Conservation (phyloP, 306 rosid genomes). For the Pyrus communis region DNA sequence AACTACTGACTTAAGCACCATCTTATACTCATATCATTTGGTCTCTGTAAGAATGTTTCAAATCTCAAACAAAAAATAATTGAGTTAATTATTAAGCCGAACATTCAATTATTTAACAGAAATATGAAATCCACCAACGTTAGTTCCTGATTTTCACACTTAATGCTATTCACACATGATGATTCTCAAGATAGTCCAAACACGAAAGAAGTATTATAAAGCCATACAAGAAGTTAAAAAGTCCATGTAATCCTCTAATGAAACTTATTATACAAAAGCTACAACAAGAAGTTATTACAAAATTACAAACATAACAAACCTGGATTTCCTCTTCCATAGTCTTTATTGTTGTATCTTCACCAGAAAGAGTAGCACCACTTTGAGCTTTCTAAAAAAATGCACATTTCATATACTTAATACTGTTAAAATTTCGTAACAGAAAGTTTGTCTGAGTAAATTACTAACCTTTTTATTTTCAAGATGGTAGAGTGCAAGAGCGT, state of each 20-base stretch:
- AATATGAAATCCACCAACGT: background rate
- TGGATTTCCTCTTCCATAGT: slow-evolving; percentile 54
- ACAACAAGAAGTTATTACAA: background rate
- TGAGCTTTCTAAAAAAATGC: slow-evolving; percentile 46
- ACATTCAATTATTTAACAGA: background rate
- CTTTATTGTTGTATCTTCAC: slow-evolving; percentile 40
- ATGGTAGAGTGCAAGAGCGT: slow-evolving; percentile 36
- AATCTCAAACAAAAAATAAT: background rate
- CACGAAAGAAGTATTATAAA: background rate
- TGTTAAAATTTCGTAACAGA: slow-evolving; percentile 5
- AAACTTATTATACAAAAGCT: background rate
- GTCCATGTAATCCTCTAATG: background rate
- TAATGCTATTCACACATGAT: background rate
- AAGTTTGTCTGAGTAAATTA: slow-evolving; percentile 12
- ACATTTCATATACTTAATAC: slow-evolving; percentile 22
- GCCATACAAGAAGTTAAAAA: background rate
- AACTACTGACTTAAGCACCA: background rate
- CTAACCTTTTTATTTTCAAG: slow-evolving; percentile 56
- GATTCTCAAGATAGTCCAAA: background rate
- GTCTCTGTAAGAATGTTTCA: background rate
- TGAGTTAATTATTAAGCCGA: background rate
- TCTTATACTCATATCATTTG: background rate
- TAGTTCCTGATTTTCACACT: background rate
- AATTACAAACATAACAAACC: slow-evolving; percentile 30
- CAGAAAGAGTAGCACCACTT: slow-evolving; percentile 36